Percentiles rank a stretch among this genome's conserved stretches.
phyloP scores from a whole-genome alignment of 2,329 filamentous ascomycete species.

The Apiospora koreana region DNA sequence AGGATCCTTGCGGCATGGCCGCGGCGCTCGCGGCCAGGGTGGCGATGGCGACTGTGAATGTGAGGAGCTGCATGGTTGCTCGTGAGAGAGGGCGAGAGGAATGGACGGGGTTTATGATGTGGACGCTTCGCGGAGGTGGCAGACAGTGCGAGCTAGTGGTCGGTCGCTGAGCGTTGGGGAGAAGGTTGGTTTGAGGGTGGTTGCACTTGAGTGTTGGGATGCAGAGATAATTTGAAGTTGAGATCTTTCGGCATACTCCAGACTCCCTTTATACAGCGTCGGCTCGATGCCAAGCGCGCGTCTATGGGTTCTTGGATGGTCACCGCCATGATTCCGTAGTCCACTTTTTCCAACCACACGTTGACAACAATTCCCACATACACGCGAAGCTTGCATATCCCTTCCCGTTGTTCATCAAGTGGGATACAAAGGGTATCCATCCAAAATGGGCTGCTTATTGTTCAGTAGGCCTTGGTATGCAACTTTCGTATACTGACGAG shows the following conservation, averaged over 20 bases:
- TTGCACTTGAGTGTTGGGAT: neutral
- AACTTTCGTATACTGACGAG: no score
- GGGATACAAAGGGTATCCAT: no score
- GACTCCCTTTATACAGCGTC: neutral
- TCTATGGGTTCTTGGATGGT: no score
- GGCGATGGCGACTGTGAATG: neutral
- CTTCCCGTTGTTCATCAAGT: no score
- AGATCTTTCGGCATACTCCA: neutral
- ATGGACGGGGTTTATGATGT: neutral
- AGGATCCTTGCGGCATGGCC: neutral
- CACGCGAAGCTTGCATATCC: no score
- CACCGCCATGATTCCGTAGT: no score
- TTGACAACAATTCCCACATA: no score
- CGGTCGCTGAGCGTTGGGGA: neutral
- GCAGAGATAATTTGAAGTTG: neutral
- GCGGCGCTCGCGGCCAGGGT: neutral
- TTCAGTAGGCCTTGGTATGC: no score
- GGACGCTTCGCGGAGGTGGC: neutral
- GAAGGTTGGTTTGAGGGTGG: neutral
- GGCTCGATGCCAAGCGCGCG: neutral
- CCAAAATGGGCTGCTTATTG: no score
- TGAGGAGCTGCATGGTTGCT: neutral
- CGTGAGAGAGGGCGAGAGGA: neutral
- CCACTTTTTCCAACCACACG: no score
- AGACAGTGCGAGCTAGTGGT: neutral